Evolutionary conservation across 2,329 filamentous ascomycete genomes (phyloP).

Genomic region (Hirsutella thompsonii): DNA sequence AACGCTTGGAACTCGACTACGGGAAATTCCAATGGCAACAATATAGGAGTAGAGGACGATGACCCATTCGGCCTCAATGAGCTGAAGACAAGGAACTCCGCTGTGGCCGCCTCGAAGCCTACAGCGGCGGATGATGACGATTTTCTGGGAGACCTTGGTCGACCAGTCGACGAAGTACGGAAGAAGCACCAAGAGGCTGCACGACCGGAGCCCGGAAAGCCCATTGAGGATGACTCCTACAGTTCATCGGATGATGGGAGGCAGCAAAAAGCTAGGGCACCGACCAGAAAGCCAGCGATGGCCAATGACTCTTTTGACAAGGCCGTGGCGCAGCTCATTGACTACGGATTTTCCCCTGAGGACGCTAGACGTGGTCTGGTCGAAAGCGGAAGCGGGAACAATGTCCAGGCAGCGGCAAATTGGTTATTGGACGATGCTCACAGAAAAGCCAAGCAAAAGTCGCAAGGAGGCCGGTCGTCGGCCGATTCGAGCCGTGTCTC

Average conservation of each 20-base stretch:
- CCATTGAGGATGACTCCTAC: slow-evolving; percentile 36
- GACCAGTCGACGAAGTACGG: slow-evolving; percentile 51
- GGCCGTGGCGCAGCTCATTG: slow-evolving; percentile 77
- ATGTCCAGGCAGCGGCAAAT: slow-evolving; percentile 78
- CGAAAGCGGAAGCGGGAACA: slow-evolving; percentile 64
- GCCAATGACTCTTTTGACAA: slow-evolving; percentile 46
- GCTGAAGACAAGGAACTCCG: slow-evolving; percentile 30
- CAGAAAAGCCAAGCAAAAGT: slow-evolving; percentile 63
- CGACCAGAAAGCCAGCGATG: slow-evolving; percentile 11
- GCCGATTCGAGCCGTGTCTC: background rate
- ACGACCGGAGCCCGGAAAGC: slow-evolving; percentile 39
- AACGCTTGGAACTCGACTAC: slow-evolving; percentile 32
- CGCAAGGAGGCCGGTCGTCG: slow-evolving; percentile 35
- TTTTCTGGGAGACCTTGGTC: slow-evolving; percentile 50
- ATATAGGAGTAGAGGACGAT: slow-evolving; percentile 56
- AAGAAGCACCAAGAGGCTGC: slow-evolving; percentile 27
- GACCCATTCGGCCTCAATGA: slow-evolving; percentile 76
- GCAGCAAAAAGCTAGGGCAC: slow-evolving; percentile 8
- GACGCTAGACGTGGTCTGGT: slow-evolving; percentile 70
- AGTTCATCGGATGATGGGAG: slow-evolving; percentile 31
- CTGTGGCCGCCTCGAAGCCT: slow-evolving; percentile 11
- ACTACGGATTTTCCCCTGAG: slow-evolving; percentile 86
- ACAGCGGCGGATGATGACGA: slow-evolving; percentile 44
- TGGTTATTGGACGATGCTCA: slow-evolving; percentile 90
- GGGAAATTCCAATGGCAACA: slow-evolving; percentile 14